Percentiles rank a stretch among this genome's conserved stretches.
phyloP scores from a whole-genome alignment of 2,329 filamentous ascomycete species.

The Myrmaecium sp. region DNA sequence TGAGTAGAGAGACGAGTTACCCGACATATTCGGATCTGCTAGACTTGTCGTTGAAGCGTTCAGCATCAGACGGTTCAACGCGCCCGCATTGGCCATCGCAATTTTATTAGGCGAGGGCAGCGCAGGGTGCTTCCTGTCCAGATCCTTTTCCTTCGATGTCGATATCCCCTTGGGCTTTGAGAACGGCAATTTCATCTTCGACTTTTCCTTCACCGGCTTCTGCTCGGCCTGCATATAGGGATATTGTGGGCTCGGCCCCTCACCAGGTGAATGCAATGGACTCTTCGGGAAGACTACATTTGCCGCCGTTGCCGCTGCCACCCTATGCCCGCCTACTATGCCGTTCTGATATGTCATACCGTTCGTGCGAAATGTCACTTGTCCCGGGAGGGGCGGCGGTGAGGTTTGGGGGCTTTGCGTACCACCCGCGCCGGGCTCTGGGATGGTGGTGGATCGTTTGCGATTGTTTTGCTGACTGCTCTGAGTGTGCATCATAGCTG shows the following conservation, averaged over 20 bases:
- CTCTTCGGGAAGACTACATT: slow-evolving; percentile 58
- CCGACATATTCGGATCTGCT: slow-evolving; percentile 38
- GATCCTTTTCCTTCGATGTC: slow-evolving; percentile 47
- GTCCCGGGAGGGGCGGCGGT: slow-evolving; percentile 33
- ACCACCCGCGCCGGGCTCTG: slow-evolving; percentile 29
- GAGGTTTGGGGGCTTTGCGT: slow-evolving; percentile 32
- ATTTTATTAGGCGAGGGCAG: slow-evolving; percentile 59
- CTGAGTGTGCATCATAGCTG: slow-evolving; percentile 45
- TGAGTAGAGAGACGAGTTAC: slow-evolving; percentile 48
- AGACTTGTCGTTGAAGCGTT: slow-evolving; percentile 57
- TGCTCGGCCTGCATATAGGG: slow-evolving; percentile 35
- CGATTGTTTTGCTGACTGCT: slow-evolving; percentile 38
- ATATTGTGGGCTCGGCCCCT: slow-evolving; percentile 7
- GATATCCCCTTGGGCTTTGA: slow-evolving; percentile 57
- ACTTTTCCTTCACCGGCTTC: slow-evolving; percentile 48
- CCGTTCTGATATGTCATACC: slow-evolving; percentile 42
- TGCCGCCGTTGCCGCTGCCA: slow-evolving; percentile 53
- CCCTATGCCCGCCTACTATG: slow-evolving; percentile 40
- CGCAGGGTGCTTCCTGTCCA: slow-evolving; percentile 42
- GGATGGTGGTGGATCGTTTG: slow-evolving; percentile 59
- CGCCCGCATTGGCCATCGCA: slow-evolving; percentile 44
- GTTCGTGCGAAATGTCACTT: slow-evolving; percentile 23
- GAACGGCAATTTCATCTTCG: slow-evolving; percentile 65
- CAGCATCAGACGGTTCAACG: slow-evolving; percentile 42
- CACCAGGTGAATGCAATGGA: slow-evolving; percentile 26